A percentile compares a stretch with the other conserved stretches of the same genome.
Conservation (phyloP, 2,329 filamentous ascomycete species). For the Emergomyces pasteurianus region DNA sequence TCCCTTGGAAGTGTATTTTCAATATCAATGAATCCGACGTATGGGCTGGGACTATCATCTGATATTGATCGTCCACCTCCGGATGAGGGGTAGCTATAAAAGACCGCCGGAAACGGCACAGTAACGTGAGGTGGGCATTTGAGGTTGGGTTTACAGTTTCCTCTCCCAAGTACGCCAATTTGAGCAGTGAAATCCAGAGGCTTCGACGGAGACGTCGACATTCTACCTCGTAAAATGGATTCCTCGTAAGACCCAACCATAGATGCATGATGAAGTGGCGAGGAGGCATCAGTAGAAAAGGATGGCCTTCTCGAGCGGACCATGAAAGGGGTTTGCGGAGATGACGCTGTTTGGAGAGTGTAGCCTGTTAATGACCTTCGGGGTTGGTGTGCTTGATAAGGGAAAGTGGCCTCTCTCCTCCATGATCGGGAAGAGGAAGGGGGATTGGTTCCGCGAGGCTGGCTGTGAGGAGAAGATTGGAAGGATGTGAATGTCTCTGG, state of each 20-base stretch:
- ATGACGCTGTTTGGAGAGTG: slow-evolving; percentile 37
- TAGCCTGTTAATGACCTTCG: slow-evolving; percentile 57
- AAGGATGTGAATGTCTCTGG: slow-evolving; percentile 45
- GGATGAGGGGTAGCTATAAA: slow-evolving; percentile 77
- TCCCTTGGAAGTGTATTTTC: slow-evolving; percentile 60
- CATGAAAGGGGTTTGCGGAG: slow-evolving; percentile 22
- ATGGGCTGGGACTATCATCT: slow-evolving; percentile 85
- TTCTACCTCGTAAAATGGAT: slow-evolving; percentile 83
- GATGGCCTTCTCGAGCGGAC: slow-evolving; percentile 42
- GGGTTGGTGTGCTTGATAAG: slow-evolving; percentile 69
- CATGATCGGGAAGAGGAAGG: slow-evolving; percentile 33
- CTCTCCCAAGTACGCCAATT: slow-evolving; percentile 82
- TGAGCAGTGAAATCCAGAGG: slow-evolving; percentile 88
- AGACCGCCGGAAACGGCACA: slow-evolving; percentile 84
- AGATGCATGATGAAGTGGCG: slow-evolving; percentile 74
- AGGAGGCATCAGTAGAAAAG: slow-evolving; percentile 61
- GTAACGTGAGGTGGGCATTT: slow-evolving; percentile 84
- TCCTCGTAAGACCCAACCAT: slow-evolving; percentile 99
- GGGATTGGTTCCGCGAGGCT: slow-evolving; percentile 28
- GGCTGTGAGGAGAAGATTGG: slow-evolving; percentile 30
- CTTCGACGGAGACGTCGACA: slow-evolving; percentile 92
- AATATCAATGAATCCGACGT: slow-evolving; percentile 85
- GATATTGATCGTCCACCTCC: slow-evolving; percentile 50
- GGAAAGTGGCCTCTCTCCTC: slow-evolving; percentile 48
- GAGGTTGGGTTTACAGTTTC: slow-evolving; percentile 74